Evolutionary conservation across 306 rosid species (phyloP).

Genomic region (Begonia masoniana): DNA sequence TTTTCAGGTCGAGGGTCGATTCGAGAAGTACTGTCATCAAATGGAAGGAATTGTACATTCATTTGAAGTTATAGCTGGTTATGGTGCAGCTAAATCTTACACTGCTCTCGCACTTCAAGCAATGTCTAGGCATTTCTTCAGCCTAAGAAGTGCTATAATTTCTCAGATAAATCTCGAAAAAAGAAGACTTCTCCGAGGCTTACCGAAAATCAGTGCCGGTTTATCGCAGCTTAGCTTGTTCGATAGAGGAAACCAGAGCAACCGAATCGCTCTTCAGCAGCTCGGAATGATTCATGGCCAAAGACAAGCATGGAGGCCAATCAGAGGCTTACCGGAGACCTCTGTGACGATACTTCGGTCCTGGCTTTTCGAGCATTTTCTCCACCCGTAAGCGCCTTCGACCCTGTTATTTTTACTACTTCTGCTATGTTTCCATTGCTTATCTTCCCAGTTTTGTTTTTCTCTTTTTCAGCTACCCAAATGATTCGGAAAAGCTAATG

Average conservation of each 20-base stretch:
- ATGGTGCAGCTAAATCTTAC: slow-evolving; percentile 59
- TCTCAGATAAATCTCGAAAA: slow-evolving; percentile 42
- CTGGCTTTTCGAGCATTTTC: slow-evolving; percentile 87
- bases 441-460: neutral
- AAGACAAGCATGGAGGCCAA: slow-evolving; percentile 73
- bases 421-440: neutral
- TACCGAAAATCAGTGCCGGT: slow-evolving; percentile 37
- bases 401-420: neutral
- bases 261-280: slow-evolving; percentile 47
- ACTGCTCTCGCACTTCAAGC: slow-evolving; percentile 77
- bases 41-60: slow-evolving; percentile 55
- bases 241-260: slow-evolving; percentile 38
- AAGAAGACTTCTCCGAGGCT: slow-evolving; percentile 18
- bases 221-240: slow-evolving; percentile 55
- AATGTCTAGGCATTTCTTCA: slow-evolving; percentile 74
- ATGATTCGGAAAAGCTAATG: slow-evolving; percentile 65
- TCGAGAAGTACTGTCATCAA: slow-evolving; percentile 64
- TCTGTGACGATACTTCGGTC: slow-evolving; percentile 71
- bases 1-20: slow-evolving; percentile 60
- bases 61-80: slow-evolving; percentile 60
- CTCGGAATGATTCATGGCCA: slow-evolving; percentile 58
- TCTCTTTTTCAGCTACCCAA: slow-evolving; percentile 75
- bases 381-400: slow-evolving; percentile 63
- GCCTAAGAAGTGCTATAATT: slow-evolving; percentile 53
- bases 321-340: slow-evolving; percentile 77